Conservation (phyloP, 179 eudicot species). For the Spergularia azorica region DNA sequence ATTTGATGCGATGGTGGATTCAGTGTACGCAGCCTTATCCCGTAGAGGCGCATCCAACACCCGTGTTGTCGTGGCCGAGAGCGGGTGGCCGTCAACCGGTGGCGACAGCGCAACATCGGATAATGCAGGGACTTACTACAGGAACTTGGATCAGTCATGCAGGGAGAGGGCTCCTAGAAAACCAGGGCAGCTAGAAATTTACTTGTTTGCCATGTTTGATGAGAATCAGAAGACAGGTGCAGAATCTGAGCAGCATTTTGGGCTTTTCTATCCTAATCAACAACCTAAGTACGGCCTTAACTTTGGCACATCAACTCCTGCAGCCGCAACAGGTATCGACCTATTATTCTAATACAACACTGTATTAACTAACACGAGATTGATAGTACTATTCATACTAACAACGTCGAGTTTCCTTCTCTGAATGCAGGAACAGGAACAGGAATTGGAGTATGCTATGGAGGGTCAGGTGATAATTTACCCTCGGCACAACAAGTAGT, state of each 20-base stretch:
- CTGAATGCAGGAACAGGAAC: slow-evolving; percentile 35
- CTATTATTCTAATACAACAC: background rate
- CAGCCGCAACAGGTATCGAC: background rate
- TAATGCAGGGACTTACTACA: slow-evolving; percentile 28
- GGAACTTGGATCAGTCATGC: slow-evolving; percentile 32
- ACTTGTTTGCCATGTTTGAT: slow-evolving; percentile 34
- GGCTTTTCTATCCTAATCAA: slow-evolving; percentile 35
- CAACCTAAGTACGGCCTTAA: slow-evolving; percentile 37
- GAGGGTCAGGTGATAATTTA: slow-evolving; percentile 38
- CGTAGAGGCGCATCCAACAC: slow-evolving; percentile 30
- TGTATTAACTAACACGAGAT: no score
- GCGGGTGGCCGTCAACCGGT: slow-evolving; percentile 45
- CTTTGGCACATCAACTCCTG: slow-evolving; percentile 1
- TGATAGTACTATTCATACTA: no score
- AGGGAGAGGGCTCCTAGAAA: slow-evolving; percentile 22
- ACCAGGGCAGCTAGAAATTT: slow-evolving; percentile 19
- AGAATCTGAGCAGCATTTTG: slow-evolving; percentile 40
- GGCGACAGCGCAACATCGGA: slow-evolving; percentile 15
- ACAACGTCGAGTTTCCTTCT: no score
- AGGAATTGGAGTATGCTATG: slow-evolving; percentile 46
- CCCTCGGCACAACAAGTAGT: slow-evolving; percentile 42
- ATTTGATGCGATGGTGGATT: slow-evolving; percentile 52
- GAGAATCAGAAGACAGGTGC: slow-evolving; percentile 31
- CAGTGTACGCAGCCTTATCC: slow-evolving; percentile 37
- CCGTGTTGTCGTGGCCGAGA: slow-evolving; percentile 43